A percentile compares a stretch with the other conserved stretches of the same genome.
Conservation (phyloP, 257 asterid species). For the Solanum paucissectum region DNA sequence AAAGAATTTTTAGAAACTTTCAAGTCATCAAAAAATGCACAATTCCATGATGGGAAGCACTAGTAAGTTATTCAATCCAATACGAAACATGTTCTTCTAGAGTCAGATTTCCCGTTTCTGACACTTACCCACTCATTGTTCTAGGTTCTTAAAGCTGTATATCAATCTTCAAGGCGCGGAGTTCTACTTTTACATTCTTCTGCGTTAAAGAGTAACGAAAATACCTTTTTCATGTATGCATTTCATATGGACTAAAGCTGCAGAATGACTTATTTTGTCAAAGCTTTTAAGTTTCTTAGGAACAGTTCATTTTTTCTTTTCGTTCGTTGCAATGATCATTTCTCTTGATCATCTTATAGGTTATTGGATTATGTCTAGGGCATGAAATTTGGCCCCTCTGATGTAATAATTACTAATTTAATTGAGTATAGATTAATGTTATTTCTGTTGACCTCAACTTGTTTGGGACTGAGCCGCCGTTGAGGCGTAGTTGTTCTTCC, state of each 20-base stretch:
- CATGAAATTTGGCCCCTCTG: neutral
- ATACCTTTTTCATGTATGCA: neutral
- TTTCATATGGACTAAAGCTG: neutral
- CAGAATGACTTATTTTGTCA: neutral
- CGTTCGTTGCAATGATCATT: neutral
- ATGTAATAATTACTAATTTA: neutral
- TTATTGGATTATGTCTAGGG: neutral
- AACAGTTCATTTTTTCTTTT: neutral
- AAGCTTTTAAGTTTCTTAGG: neutral
- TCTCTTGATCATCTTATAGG: neutral
- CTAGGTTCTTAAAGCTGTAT: neutral
- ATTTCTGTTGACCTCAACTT: neutral
- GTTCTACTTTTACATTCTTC: neutral
- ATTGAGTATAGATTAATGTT: neutral
- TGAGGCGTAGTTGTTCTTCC: neutral
- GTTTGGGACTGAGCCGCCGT: neutral
- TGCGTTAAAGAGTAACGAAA: neutral
- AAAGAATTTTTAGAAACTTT: conserved; percentile 75
- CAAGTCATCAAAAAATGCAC: conserved; percentile 88
- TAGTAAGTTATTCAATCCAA: neutral
- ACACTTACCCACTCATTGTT: neutral
- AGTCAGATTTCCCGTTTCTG: neutral
- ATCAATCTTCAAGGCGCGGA: neutral
- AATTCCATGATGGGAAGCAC: conserved; percentile 92
- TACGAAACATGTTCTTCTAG: neutral